Percentiles rank a stretch among this genome's conserved stretches.
phyloP scores from a whole-genome alignment of 805 yeast genomes.

The Ogataea haglerorum region DNA sequence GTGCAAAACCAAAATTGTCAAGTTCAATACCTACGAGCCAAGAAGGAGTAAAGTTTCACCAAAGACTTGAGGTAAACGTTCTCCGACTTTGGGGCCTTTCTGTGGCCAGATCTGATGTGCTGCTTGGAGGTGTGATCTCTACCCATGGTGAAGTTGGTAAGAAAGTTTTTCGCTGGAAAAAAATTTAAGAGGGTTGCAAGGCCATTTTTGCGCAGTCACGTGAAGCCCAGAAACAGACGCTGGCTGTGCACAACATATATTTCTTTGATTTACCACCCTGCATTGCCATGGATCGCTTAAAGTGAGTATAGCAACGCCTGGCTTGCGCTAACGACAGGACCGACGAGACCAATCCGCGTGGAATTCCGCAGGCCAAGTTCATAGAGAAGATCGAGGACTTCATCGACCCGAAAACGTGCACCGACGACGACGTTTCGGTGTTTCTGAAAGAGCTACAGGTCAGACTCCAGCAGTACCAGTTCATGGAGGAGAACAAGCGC shows the following conservation, averaged over 20 bases:
- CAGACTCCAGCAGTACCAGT: constrained; percentile 83
- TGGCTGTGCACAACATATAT: constrained; percentile 3
- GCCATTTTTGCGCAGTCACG: constrained; percentile 4
- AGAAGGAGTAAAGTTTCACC: constrained; percentile 97
- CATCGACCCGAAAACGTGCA: constrained; percentile 43
- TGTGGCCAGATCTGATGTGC: constrained; percentile 94
- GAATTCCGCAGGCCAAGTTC: constrained; percentile 96
- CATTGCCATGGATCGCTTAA: constrained; percentile 17
- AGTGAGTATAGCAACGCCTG: constrained; percentile 10
- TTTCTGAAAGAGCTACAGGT: constrained; percentile 78
- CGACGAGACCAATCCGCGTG: constrained; percentile 76
- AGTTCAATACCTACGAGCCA: constrained; percentile 84
- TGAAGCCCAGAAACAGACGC: constrained; percentile 1
- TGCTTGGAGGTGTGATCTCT: constrained; percentile 95
- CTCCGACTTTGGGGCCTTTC: constrained; percentile 99
- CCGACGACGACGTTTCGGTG: constrained; percentile 35
- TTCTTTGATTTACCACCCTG: too few species aligned
- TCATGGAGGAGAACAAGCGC: constrained; percentile 65
- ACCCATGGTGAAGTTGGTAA: constrained; percentile 64
- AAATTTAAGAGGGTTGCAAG: constrained; percentile 7
- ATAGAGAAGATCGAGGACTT: constrained; percentile 77
- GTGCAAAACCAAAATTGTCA: constrained; percentile 25
- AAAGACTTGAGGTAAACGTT: constrained; percentile 97
- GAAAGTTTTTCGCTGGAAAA: constrained; percentile 8
- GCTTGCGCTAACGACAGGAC: constrained; percentile 36